phyloP scores from a whole-genome alignment of 164 flowering plant species.

The Aristolochia californica region DNA sequence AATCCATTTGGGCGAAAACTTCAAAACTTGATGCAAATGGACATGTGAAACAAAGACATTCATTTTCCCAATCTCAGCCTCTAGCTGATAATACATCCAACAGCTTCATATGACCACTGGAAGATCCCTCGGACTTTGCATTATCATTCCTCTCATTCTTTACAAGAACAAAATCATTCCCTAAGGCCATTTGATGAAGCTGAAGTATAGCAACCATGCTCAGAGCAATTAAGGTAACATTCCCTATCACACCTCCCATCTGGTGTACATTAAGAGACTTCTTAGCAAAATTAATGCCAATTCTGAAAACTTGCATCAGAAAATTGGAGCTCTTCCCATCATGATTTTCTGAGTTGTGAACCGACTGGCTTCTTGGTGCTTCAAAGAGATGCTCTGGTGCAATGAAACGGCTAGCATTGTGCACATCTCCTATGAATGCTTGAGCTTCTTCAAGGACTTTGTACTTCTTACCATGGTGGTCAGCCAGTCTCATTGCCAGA shows the following conservation, averaged over 20 bases:
- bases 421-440: conserved; percentile 75
- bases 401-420: conserved; percentile 33
- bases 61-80: conserved; percentile 8
- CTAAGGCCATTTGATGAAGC: conserved; percentile 15
- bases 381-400: conserved; percentile 45
- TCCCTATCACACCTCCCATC: conserved; percentile 61
- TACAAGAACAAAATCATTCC: conserved; percentile 7
- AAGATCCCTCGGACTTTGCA: not conserved
- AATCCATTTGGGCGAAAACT: too few relatives aligned
- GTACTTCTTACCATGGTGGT: conserved; percentile 82
- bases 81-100: conserved; percentile 25
- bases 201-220: conserved; percentile 57
- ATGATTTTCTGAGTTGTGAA: conserved; percentile 13
- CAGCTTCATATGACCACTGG: conserved; percentile 8
- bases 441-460: conserved; percentile 83
- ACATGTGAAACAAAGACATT: too few relatives aligned
- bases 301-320: conserved; percentile 36
- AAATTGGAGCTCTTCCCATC: conserved; percentile 33
- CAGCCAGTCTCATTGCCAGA: conserved; percentile 82
- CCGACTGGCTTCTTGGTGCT: conserved; percentile 25
- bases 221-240: conserved; percentile 65
- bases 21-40: too few relatives aligned
- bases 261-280: conserved; percentile 45
- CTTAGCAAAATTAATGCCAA: conserved; percentile 44
- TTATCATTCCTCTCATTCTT: conserved; percentile 6